Base-by-base conservation (phyloP, 176 grass and related monocot species). In the Juncus inflexus region DNA sequence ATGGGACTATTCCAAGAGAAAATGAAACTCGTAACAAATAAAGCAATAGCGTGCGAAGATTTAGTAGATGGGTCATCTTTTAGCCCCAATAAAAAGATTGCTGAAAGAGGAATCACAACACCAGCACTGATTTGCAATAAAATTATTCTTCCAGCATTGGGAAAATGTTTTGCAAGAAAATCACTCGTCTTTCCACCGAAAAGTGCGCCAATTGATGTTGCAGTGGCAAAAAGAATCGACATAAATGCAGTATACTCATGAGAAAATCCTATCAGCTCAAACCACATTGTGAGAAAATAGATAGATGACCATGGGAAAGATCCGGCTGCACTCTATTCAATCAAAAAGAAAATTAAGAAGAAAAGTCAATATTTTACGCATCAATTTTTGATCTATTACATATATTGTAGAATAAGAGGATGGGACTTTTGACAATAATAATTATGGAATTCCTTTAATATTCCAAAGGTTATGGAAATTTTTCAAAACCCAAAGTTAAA, bases 1-100 rank as follows among this genome's bases (percentile, higher is more conserved):
- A 87, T 87, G 55, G 92, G 79, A 58, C 40, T 84, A 42, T 96
- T 96, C 87, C 87, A 91, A 52, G 87, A 89, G 55, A 88, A 91
- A 72, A 69, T 86, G 35, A 91, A 73, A 6, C 87, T 87, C 87
- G 91, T 96, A 60, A 89, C 68, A 62, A 96, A 83, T 63, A 96
- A 69, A 61, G 86, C 87, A 50, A 91, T 43, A 2, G 80, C 92
- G 55, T 89, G 82, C 54, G 62, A 53, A 57, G 88, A 52, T 12
- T 77, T 77, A 9, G 77, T 62, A 47, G 73, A 84, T 2, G 87
- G 62, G 50, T 89, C 74, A 77, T 91, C 74, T 43, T 84, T 84
- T 15, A 96, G 60, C 81, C 19, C 19, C 19, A 28, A 28, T 28
- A 28, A 28, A 28, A 28, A 28, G 19, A 28, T 28, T 28, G 19